phyloP scores from a whole-genome alignment of 495 filamentous ascomycete genomes.

The Letharia columbiana region DNA sequence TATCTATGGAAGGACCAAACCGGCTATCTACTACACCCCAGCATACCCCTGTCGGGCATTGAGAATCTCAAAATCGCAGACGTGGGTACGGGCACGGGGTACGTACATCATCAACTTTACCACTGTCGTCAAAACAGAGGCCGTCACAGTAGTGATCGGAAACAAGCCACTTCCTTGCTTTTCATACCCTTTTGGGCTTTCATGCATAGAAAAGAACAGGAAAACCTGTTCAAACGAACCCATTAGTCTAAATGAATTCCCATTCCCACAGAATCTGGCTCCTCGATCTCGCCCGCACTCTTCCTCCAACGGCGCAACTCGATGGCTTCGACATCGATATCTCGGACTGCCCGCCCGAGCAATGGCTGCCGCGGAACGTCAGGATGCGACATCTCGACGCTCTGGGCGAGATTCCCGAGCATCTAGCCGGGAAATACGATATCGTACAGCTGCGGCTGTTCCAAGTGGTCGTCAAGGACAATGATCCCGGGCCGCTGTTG shows the following conservation, averaged over 20 bases:
- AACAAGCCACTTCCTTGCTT: neutral
- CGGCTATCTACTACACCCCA: slow-evolving; percentile 27
- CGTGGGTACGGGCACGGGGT: slow-evolving; percentile 32
- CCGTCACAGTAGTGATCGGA: neutral
- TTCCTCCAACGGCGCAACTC: slow-evolving; percentile 25
- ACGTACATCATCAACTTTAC: neutral
- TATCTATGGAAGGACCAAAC: slow-evolving; percentile 28
- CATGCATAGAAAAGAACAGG: neutral
- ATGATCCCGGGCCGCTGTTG: slow-evolving; percentile 10
- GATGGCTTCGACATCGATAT: slow-evolving; percentile 32
- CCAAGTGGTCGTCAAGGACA: slow-evolving; percentile 5
- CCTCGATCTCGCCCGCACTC: slow-evolving; percentile 26
- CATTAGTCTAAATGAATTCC: neutral
- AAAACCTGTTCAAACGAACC: neutral
- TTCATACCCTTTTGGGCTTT: neutral
- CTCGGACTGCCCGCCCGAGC: slow-evolving; percentile 25
- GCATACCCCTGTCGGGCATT: slow-evolving; percentile 20
- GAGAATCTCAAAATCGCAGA: slow-evolving; percentile 29
- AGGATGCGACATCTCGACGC: slow-evolving; percentile 27
- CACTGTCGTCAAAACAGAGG: neutral
- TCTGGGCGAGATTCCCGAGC: slow-evolving; percentile 22
- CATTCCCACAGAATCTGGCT: slow-evolving; percentile 28
- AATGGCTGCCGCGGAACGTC: slow-evolving; percentile 29
- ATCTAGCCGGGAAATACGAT: slow-evolving; percentile 31
- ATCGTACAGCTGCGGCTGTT: slow-evolving; percentile 30